phyloP scores from a whole-genome alignment of 2,329 filamentous ascomycete species.

The Neonectria neomacrospora region DNA sequence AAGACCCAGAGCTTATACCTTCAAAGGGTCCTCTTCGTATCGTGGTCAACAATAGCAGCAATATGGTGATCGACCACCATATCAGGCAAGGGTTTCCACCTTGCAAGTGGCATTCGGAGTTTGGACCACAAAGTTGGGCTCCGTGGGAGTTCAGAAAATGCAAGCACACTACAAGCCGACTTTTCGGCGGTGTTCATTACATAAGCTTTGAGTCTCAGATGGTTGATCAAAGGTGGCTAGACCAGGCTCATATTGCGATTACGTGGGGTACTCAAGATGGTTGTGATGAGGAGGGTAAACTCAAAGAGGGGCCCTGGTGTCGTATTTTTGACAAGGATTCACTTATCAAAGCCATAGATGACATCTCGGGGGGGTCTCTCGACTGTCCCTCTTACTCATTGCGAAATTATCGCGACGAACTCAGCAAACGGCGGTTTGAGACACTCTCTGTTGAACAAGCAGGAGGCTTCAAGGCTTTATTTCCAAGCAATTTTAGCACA shows the following conservation, averaged over 20 bases:
- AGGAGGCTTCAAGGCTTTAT: conserved; percentile 23
- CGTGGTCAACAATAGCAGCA: conserved; percentile 10
- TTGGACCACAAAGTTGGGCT: conserved; percentile 28
- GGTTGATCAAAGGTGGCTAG: too few relatives aligned
- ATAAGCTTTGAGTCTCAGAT: conserved; percentile 19
- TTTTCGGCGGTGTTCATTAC: conserved; percentile 39
- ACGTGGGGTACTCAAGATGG: conserved; percentile 37
- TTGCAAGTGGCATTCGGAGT: conserved; percentile 30
- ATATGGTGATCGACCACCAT: not conserved
- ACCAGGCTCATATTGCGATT: conserved; percentile 19
- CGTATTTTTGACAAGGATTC: conserved; percentile 30
- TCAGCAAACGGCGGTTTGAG: conserved; percentile 12
- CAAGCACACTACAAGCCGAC: conserved; percentile 15
- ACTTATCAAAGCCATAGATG: conserved; percentile 23
- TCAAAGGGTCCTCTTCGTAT: conserved; percentile 36
- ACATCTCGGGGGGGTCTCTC: too few relatives aligned
- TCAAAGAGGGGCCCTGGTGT: conserved; percentile 28
- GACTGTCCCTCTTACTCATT: conserved; percentile 12
- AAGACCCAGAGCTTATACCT: not conserved
- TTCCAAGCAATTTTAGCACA: conserved; percentile 21
- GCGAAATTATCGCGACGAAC: conserved; percentile 31
- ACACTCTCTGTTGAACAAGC: conserved; percentile 1
- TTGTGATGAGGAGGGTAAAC: too few relatives aligned
- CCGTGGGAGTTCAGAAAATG: conserved; percentile 36
- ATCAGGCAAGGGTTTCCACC: conserved; percentile 31